Percentiles rank a stretch among this genome's conserved stretches.
phyloP scores from a whole-genome alignment of 371 early-diverging fungal species.

The Rhizopus sp. region DNA sequence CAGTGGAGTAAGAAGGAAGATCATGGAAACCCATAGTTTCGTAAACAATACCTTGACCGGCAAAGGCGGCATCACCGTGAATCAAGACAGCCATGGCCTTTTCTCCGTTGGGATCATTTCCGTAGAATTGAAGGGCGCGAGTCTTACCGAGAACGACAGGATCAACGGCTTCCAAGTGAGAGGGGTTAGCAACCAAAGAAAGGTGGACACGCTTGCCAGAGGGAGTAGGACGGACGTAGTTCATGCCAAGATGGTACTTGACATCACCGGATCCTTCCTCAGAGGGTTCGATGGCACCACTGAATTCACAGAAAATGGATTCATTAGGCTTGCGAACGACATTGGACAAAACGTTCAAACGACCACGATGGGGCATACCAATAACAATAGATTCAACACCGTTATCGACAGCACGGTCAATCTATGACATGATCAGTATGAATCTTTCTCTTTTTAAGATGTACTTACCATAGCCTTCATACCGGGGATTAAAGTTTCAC shows the following conservation, averaged over 20 bases:
- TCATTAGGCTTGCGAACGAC: slow-evolving; percentile 97
- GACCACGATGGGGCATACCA: slow-evolving; percentile 99
- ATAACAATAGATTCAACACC: slow-evolving; percentile 94
- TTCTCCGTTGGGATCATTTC: slow-evolving; percentile 76
- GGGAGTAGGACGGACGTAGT: slow-evolving; percentile 93
- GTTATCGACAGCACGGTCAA: slow-evolving; percentile 90
- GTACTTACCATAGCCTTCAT: slow-evolving; percentile 90
- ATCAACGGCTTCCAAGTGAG: slow-evolving; percentile 97
- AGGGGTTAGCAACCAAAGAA: slow-evolving; percentile 96
- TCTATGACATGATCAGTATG: slow-evolving; percentile 45
- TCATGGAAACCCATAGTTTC: slow-evolving; percentile 96
- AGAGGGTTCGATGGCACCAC: slow-evolving; percentile 70
- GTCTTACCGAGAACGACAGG: slow-evolving; percentile 98
- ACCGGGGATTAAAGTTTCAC: slow-evolving; percentile 95
- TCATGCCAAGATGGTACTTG: slow-evolving; percentile 98
- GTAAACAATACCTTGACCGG: slow-evolving; percentile 96
- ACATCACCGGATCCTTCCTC: slow-evolving; percentile 98
- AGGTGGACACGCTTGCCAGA: slow-evolving; percentile 95
- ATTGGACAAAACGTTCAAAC: slow-evolving; percentile 96
- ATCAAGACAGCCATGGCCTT: slow-evolving; percentile 90
- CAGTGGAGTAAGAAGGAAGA: slow-evolving; percentile 92
- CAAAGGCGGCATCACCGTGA: slow-evolving; percentile 98
- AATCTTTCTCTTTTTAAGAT: background rate
- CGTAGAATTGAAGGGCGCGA: slow-evolving; percentile 91
- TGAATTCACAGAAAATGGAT: slow-evolving; percentile 97